Evolutionary conservation across 805 yeast species (phyloP).

Genomic region (Blastobotrys parvus): DNA sequence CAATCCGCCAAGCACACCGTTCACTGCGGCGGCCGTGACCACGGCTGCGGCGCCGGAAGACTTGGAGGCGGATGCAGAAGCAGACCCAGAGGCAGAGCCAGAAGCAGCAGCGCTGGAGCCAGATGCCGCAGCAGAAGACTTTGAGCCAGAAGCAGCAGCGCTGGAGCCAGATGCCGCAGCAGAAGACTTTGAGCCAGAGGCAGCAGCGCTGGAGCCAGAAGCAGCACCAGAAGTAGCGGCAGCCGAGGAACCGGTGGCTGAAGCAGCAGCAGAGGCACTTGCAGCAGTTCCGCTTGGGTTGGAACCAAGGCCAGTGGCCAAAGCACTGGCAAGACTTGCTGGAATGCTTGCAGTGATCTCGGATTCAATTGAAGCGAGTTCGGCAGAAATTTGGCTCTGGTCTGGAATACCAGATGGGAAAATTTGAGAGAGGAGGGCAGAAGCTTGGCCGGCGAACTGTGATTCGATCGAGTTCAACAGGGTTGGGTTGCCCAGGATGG

Average conservation of each 20-base stretch:
- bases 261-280: not conserved
- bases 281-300: not conserved
- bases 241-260: constrained; percentile 1
- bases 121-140: constrained; percentile 2
- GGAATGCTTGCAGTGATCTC: not conserved
- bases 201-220: constrained; percentile 1
- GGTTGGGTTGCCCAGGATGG: too few relatives aligned
- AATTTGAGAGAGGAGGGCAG: too few relatives aligned
- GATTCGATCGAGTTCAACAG: too few relatives aligned
- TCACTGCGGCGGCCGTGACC: constrained; percentile 2
- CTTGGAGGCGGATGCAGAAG: constrained; percentile 2
- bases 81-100: constrained; percentile 3
- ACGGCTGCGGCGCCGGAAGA: constrained; percentile 4
- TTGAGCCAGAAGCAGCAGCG: constrained; percentile 5
- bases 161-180: not conserved
- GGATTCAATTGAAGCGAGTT: too few relatives aligned
- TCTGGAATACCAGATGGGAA: too few relatives aligned
- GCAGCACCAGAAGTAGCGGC: not conserved
- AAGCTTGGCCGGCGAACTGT: too few relatives aligned
- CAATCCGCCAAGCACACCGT: constrained; percentile 5
- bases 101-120: constrained; percentile 2
- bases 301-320: not conserved
- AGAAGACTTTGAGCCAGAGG: too few relatives aligned
- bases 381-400: too few relatives aligned
- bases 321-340: not conserved